These are phyloP conservation scores for Mycena metata DNA, from an alignment of 768 basidiomycete species.

Conservation along the genomic window DNA sequence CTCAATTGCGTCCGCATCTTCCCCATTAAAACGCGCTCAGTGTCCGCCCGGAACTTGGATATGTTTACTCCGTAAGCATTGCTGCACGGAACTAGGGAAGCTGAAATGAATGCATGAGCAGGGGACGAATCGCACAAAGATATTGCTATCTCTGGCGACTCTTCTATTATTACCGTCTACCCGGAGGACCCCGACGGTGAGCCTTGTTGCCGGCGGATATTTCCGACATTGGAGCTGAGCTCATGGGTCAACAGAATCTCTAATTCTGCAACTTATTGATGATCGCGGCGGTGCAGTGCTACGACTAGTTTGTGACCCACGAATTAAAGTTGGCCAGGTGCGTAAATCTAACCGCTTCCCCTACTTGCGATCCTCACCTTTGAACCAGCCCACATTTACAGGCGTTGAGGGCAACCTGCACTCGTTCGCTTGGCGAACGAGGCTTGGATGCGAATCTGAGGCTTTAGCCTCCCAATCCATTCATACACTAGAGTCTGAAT, in stretches of 20 bases:
- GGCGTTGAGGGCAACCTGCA: constrained; percentile 3
- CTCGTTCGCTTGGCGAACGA: constrained; percentile 28
- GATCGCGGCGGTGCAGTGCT: neutral
- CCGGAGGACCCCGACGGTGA: constrained; percentile 7
- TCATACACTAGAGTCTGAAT: constrained; percentile 1
- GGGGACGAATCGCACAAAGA: neutral
- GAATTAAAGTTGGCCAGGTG: constrained; percentile 7
- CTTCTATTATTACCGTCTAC: neutral
- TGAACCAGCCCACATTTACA: constrained; percentile 15
- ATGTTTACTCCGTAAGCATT: constrained; percentile 9
- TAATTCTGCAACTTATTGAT: constrained; percentile 18
- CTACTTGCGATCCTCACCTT: neutral
- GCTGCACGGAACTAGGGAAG: neutral
- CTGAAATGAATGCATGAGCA: neutral
- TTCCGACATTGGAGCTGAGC: neutral
- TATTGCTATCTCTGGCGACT: constrained; percentile 7
- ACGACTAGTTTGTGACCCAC: constrained; percentile 23
- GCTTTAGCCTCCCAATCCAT: neutral
- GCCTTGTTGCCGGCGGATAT: neutral
- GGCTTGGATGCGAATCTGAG: constrained; percentile 19
- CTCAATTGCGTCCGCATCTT: neutral
- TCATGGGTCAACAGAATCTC: neutral
- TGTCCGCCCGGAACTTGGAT: constrained; percentile 25
- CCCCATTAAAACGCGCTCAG: constrained; percentile 14
- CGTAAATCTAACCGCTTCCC: neutral